Base-by-base conservation (phyloP, 192 early-diverging fungal species). In the Haplosporangium gracile region DNA sequence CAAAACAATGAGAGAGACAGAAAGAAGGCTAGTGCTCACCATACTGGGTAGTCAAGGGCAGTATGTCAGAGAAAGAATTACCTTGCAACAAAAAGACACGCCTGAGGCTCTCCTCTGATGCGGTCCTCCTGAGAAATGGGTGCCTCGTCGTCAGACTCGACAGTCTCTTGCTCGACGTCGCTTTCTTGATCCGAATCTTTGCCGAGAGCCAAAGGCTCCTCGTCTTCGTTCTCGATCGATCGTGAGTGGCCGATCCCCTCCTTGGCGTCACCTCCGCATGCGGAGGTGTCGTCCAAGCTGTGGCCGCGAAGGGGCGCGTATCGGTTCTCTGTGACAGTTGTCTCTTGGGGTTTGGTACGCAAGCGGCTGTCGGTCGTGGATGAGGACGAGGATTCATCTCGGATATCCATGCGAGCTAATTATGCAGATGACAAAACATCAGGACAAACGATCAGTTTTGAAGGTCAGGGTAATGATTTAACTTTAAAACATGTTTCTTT, bases 11-110 rank as follows among this genome's bases (percentile, higher is more conserved):
- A 24, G 8, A 13, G 43, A 20, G 68, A 49, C 11, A 55, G 24
- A 34, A 32, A 8, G 36, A 26, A 1, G 5, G 60, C 60, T 32
- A 26, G 24, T 10, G 24, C 32, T 49, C n/a, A 22, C 2, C 65
- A 11, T 38, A 72, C 32, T 11, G 18, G n/a, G 20, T 15, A 74
- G 22, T 36, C 65, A 40, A 15, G 26, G 73, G 13, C 0, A 60
- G 34, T 32, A 76, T 20, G n/a, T 57, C 32, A 38, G n/a, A 43
- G 26, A n/a, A 36, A 13, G 39, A 38, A 1, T 32, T 88, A 94
- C 94, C 94, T 95, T 60, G 95, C 95, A 26, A 96, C 94, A 89
- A 96, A 96, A 1, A 95, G 74, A 70, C 94, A 96, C 6, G 92
- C 94, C 26, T 89, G 82, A 1, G 92, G 92, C 1, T 88, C 77